Evolutionary conservation across 306 rosid genomes (phyloP), one percentile per base, ranked within the genome.

Genomic region (Vicia sativa): DNA sequence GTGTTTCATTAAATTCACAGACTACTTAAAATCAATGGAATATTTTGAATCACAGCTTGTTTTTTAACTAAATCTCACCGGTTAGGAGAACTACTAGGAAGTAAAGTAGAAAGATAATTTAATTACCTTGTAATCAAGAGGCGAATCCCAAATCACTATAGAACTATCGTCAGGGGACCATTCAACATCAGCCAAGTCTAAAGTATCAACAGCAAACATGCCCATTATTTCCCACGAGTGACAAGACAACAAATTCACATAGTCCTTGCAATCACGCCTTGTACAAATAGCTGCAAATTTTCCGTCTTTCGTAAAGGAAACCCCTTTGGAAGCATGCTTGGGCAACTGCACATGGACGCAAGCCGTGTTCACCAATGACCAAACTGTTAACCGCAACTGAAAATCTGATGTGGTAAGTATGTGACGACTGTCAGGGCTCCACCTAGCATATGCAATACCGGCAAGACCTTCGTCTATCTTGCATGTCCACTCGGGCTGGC

Each of bases 91-190:
- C n/a, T n/a, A n/a, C n/a, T n/a, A n/a, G n/a, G n/a, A n/a, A n/a
- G n/a, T n/a, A n/a, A n/a, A n/a, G 54, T 46, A 67, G 39, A 38
- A 62, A 57, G 7, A 34, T 63, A n/a, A n/a, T n/a, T n/a, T 13
- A 9, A 43, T 75, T 63, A 93, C 98, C 97, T 93, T 93, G 77
- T 90, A 93, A 29, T 93, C 98, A 43, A 93, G 97, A 55, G 97
- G 82, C 0, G 98, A 90, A 80, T 93, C 98, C 98, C 98, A 93
- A 44, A 90, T 75, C 67, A 93, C 96, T n/a, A 93, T 80, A 63
- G 98, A 82, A 78, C 97, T 93, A 82, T 93, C 98, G 71, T 90
- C 98, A 21, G 98, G 98, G n/a, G 98, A 93, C 97, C 98, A 93
- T 85, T 85, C 91, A 10, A 80, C 71, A 73, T 93, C 98, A 67